Base-by-base conservation (phyloP, 805 yeast species). In the Ogataea nonfermentans region DNA sequence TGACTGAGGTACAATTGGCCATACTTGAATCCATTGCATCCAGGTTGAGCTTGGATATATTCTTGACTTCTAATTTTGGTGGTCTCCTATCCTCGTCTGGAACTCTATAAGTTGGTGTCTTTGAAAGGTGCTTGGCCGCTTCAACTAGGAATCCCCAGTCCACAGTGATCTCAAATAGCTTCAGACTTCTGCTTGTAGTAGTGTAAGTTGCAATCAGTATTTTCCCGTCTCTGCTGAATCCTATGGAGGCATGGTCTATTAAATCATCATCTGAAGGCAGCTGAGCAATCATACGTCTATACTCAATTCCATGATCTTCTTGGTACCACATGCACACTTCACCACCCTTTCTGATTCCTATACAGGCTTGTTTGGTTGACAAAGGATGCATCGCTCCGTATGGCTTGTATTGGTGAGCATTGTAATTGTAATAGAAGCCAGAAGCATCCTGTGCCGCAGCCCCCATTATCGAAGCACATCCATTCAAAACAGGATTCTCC, bases 351-450 rank as follows among this genome's bases (percentile, higher is more conserved):
- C 91, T 68, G 27, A 85, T 64, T 1, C 78, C 79, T 16, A 85
- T 61, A 51, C 88, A 78, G 2, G 90, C 93, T 42, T 83, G 83
- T 47, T 81, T 82, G 3, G 81, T 70, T 11, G 73, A 59, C 16
- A 78, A 62, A 3, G 95, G 93, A 59, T 85, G 93, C 49, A 77
- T 63, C 1, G 79, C 73, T 5, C 87, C 85, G 40, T 66, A 65
- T 0, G 86, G 70, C 51, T 71, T 74, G 44, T 73, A 73, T 53
- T 79, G 87, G 33, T 68, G 71, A 1, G 81, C 79, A 2, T 74
- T 73, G 56, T 84, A 87, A 7, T 59, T 63, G 59, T 70, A 81
- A 24, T 58, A 59, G 22, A 44, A 49, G 1, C 63, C 64, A 16
- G 44, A 26, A 2, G 66, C 52, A 42, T 65, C 69, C 20, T 53